Conservation (phyloP, 306 rosid genomes). For the Oxytropis ochrocephala region DNA sequence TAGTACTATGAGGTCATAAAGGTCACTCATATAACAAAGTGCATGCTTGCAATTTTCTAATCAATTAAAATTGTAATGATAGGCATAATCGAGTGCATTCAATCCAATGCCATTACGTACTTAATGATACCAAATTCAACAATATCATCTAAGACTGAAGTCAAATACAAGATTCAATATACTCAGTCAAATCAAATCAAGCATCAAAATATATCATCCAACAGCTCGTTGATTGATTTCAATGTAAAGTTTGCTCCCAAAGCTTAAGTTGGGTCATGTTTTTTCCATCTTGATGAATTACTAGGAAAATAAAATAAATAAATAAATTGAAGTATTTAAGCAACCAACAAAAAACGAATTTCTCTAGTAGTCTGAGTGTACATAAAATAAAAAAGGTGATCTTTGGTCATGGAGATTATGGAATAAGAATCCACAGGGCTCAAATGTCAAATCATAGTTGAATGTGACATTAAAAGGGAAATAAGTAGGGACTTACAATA, state of each 20-base stretch:
- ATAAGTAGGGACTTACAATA: background rate
- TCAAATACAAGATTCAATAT: slow-evolving; percentile 1
- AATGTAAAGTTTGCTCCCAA: background rate
- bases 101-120: background rate
- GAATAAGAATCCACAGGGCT: background rate
- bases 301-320: background rate
- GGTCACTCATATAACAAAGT: background rate
- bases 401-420: background rate
- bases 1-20: background rate
- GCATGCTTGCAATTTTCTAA: slow-evolving; percentile 1
- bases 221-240: background rate
- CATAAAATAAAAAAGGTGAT: background rate
- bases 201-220: background rate
- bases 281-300: slow-evolving; percentile 8
- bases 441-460: background rate
- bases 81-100: background rate
- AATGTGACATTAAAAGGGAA: background rate
- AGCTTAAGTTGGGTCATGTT: background rate
- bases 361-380: background rate
- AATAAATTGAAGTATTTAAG: background rate
- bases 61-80: background rate
- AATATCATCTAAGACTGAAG: background rate
- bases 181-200: background rate
- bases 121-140: background rate
- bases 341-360: background rate